phyloP scores from a whole-genome alignment of 345 rosid species.

The Aquilaria yunnanensis region DNA sequence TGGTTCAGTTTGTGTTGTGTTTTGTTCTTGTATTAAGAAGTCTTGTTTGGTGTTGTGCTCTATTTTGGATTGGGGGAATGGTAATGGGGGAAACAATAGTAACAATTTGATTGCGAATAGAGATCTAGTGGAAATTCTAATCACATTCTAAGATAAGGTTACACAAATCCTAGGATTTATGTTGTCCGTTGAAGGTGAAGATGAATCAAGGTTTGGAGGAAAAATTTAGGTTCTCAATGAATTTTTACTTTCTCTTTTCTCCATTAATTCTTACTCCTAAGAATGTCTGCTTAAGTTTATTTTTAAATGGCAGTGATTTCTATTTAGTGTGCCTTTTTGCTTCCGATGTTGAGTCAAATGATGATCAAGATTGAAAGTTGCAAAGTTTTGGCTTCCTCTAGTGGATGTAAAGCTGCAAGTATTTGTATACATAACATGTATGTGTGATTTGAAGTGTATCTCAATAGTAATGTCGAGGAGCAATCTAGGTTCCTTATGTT shows the following conservation, averaged over 20 bases:
- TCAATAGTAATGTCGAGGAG: too few species aligned
- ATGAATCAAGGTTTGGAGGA: constrained; percentile 64
- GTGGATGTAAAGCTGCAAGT: constrained; percentile 66
- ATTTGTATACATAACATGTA: too few species aligned
- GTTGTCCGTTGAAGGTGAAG: constrained; percentile 82
- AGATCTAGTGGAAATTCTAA: constrained; percentile 85
- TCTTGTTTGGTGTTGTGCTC: too few species aligned
- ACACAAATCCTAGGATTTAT: constrained; percentile 59
- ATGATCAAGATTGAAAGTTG: constrained; percentile 70
- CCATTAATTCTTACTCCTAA: constrained; percentile 8
- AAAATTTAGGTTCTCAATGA: constrained; percentile 1
- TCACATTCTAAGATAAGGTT: constrained; percentile 71
- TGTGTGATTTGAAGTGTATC: too few species aligned
- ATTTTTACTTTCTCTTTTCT: background rate
- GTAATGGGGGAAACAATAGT: too few species aligned
- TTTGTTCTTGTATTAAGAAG: too few species aligned
- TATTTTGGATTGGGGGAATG: too few species aligned
- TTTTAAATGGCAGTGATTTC: constrained; percentile 56
- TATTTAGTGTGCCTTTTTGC: constrained; percentile 61
- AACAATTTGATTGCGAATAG: constrained; percentile 26
- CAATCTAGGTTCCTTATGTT: background rate
- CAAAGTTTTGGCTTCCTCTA: constrained; percentile 44
- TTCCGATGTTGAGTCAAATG: constrained; percentile 84
- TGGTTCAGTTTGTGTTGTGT: too few species aligned
- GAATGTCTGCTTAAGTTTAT: constrained; percentile 11